Percentiles rank a stretch among this genome's conserved stretches.
Evolutionary conservation across 345 rosid genomes (phyloP).

Genomic region (Streptanthus diversifolius): DNA sequence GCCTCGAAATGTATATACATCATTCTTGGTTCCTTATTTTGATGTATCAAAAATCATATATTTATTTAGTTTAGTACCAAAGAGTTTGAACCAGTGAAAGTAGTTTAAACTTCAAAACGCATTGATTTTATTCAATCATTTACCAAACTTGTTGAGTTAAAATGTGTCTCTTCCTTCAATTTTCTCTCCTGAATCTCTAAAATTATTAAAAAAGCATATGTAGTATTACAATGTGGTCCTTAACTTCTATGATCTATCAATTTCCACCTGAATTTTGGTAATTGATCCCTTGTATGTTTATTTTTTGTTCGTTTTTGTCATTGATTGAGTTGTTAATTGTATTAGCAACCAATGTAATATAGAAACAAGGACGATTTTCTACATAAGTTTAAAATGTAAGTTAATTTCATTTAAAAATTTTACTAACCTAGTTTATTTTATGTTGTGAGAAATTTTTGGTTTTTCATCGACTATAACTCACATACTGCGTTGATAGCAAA

Average conservation of each 20-base stretch:
- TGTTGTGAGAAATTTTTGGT: background rate
- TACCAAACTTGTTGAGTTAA: constrained; percentile 13
- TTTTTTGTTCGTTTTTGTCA: background rate
- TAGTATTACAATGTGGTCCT: constrained; percentile 14
- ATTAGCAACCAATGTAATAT: background rate
- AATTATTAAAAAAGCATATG: background rate
- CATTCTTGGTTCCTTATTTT: constrained; percentile 19
- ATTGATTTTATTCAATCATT: background rate
- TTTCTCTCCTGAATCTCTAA: constrained; percentile 17
- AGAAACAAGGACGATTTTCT: background rate
- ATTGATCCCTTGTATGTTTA: background rate
- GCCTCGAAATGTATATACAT: constrained; percentile 10
- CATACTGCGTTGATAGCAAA: too few relatives aligned
- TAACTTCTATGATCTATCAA: constrained; percentile 14
- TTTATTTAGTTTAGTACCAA: background rate
- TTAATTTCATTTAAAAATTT: background rate
- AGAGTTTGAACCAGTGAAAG: background rate
- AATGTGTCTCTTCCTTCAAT: constrained; percentile 17
- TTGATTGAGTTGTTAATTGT: background rate
- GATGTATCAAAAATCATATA: constrained; percentile 17
- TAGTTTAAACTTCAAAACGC: background rate
- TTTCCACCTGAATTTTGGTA: background rate
- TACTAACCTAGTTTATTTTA: too few relatives aligned
- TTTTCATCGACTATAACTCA: too few relatives aligned
- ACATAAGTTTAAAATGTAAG: background rate